Conservation (phyloP, 306 rosid genomes). For the Vachellia pachyceras region DNA sequence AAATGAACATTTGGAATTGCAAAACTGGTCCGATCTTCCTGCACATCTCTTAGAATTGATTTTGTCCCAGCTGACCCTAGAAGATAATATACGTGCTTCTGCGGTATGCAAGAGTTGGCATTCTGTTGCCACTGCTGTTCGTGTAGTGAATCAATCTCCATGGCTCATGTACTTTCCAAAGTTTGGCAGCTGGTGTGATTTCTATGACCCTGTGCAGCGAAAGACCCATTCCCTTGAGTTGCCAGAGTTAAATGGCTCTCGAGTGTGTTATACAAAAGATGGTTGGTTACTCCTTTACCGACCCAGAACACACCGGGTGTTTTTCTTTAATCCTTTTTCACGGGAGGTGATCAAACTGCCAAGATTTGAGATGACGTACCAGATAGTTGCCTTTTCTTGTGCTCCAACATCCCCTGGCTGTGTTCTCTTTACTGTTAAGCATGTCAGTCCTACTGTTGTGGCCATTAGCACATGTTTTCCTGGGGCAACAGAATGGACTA, state of each 20-base stretch:
- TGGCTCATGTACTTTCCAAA: conserved; percentile 85
- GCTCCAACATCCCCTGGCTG: conserved; percentile 78
- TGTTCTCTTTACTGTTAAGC: conserved; percentile 80
- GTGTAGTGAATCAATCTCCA: conserved; percentile 72
- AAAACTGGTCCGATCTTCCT: conserved; percentile 81
- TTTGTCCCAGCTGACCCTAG: conserved; percentile 52
- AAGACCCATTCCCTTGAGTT: conserved; percentile 61
- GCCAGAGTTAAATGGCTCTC: conserved; percentile 74
- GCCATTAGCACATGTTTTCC: conserved; percentile 82
- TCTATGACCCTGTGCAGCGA: conserved; percentile 76
- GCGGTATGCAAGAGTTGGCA: conserved; percentile 81
- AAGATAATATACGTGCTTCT: conserved; percentile 69
- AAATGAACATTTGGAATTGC: conserved; percentile 57
- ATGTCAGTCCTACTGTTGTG: conserved; percentile 75
- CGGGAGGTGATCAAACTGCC: conserved; percentile 69
- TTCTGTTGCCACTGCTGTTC: conserved; percentile 66
- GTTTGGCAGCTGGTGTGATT: conserved; percentile 65
- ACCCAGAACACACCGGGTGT: conserved; percentile 66
- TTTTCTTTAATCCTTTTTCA: conserved; percentile 82
- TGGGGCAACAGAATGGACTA: conserved; percentile 77
- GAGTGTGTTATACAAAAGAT: conserved; percentile 83
- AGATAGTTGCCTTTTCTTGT: conserved; percentile 85
- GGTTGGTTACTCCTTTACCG: conserved; percentile 82
- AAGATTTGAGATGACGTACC: conserved; percentile 80
- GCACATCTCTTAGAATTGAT: conserved; percentile 67